These are phyloP conservation scores for Durotheca rogersii DNA, from an alignment of 495 filamentous ascomycete species.

Conservation along the genomic window DNA sequence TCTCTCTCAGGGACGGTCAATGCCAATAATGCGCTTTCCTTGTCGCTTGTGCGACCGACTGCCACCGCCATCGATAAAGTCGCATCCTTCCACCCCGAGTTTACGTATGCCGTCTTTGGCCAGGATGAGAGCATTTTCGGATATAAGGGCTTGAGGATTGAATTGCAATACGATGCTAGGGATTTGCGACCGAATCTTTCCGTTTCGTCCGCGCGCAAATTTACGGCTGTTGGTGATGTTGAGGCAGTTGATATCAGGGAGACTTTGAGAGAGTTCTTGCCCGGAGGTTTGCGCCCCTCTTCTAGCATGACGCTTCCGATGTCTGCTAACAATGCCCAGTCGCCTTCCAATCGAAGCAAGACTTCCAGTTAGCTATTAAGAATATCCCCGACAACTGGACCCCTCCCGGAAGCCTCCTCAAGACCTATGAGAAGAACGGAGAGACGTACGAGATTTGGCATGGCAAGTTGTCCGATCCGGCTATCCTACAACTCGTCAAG, in stretches of 20 bases:
- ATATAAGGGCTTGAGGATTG: slow-evolving; percentile 75
- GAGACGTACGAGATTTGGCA: slow-evolving; percentile 55
- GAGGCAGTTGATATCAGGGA: slow-evolving; percentile 66
- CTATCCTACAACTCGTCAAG: slow-evolving; percentile 64
- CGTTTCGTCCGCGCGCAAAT: slow-evolving; percentile 71
- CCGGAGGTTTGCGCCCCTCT: slow-evolving; percentile 53
- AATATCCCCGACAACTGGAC: slow-evolving; percentile 58
- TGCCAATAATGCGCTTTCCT: slow-evolving; percentile 70
- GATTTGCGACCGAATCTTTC: slow-evolving; percentile 75
- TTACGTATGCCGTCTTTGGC: slow-evolving; percentile 91
- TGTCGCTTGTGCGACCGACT: slow-evolving; percentile 66
- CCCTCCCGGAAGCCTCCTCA: slow-evolving; percentile 53
- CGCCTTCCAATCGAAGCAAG: slow-evolving; percentile 59
- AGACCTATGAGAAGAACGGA: slow-evolving; percentile 39
- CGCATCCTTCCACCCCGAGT: slow-evolving; percentile 74
- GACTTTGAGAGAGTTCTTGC: slow-evolving; percentile 65
- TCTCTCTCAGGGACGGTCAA: slow-evolving; percentile 63
- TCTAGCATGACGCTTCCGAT: neutral
- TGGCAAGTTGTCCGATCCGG: slow-evolving; percentile 51
- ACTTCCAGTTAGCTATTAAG: slow-evolving; percentile 61
- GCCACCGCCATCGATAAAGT: slow-evolving; percentile 57
- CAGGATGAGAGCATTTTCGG: slow-evolving; percentile 89
- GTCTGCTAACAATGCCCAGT: slow-evolving; percentile 44
- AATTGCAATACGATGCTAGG: slow-evolving; percentile 75
- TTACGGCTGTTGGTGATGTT: slow-evolving; percentile 69